phyloP scores from a whole-genome alignment of 2,329 filamentous ascomycete species.

The Fusarium sp. region DNA sequence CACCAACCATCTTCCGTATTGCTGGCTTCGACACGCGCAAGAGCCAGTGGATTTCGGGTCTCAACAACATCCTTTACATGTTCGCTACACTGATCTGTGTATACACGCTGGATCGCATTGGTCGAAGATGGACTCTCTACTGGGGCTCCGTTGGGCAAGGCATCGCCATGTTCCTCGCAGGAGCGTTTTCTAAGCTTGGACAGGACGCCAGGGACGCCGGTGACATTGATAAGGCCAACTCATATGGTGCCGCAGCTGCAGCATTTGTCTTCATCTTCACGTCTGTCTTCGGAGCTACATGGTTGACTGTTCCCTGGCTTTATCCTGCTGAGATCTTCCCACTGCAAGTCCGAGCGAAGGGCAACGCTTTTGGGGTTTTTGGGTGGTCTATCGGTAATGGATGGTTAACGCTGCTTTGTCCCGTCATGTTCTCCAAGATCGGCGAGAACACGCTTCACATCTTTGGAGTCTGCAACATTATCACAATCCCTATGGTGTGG shows the following conservation, averaged over 20 bases:
- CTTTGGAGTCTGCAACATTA: conserved; percentile 75
- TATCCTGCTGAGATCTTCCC: conserved; percentile 82
- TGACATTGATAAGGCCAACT: conserved; percentile 57
- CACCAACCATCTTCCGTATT: conserved; percentile 72
- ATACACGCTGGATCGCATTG: conserved; percentile 77
- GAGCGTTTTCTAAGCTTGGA: conserved; percentile 64
- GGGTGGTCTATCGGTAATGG: conserved; percentile 83
- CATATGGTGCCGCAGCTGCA: conserved; percentile 74
- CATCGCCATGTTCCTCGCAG: conserved; percentile 76
- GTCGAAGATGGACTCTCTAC: conserved; percentile 76
- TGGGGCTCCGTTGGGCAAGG: conserved; percentile 75
- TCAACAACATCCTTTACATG: conserved; percentile 66
- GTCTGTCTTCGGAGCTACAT: conserved; percentile 58
- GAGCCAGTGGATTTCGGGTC: conserved; percentile 73
- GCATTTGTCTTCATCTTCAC: conserved; percentile 75
- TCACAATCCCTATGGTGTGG: conserved; percentile 78
- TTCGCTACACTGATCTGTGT: conserved; percentile 77
- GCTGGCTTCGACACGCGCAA: conserved; percentile 73
- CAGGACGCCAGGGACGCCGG: conserved; percentile 63
- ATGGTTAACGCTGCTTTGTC: conserved; percentile 68
- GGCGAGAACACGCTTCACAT: conserved; percentile 80
- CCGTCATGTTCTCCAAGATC: conserved; percentile 52
- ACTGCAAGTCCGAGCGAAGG: conserved; percentile 76
- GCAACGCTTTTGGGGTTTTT: conserved; percentile 81
- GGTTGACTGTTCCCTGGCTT: conserved; percentile 69